These are phyloP conservation scores for Saccharomycopsis capsularis DNA, from an alignment of 805 yeast genomes.

Conservation along the genomic window DNA sequence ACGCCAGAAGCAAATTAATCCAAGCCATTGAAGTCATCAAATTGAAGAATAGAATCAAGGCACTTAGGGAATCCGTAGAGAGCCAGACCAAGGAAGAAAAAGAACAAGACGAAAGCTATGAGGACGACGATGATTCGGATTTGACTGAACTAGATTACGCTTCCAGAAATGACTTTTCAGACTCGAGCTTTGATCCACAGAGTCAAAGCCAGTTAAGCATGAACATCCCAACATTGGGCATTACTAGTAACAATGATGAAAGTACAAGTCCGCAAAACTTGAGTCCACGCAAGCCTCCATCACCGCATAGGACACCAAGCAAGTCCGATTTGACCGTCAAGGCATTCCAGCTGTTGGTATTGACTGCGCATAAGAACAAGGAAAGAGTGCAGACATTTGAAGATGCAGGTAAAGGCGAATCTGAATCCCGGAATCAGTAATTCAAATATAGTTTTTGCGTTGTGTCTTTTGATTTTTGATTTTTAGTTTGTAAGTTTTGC, in stretches of 20 bases:
- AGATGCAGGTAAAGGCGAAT: neutral
- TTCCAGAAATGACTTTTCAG: constrained; percentile 11
- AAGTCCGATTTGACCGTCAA: constrained; percentile 40
- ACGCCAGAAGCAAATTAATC: constrained; percentile 75
- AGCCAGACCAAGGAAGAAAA: constrained; percentile 33
- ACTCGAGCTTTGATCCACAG: neutral
- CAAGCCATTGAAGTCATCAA: constrained; percentile 81
- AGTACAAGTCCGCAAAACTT: neutral
- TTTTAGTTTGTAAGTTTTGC: neutral
- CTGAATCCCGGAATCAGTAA: neutral
- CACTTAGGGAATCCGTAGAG: constrained; percentile 51
- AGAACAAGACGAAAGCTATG: constrained; percentile 26
- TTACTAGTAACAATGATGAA: neutral
- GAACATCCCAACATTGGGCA: neutral
- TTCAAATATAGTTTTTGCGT: neutral
- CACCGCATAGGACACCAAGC: constrained; percentile 19
- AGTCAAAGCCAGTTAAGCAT: neutral
- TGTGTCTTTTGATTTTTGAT: no score
- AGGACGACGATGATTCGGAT: constrained; percentile 27
- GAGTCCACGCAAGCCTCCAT: constrained; percentile 9
- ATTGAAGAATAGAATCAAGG: constrained; percentile 70
- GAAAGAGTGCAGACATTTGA: constrained; percentile 31
- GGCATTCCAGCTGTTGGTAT: constrained; percentile 64
- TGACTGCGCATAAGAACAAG: constrained; percentile 57
- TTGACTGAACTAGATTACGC: constrained; percentile 9